A percentile compares a stretch with the other conserved stretches of the same genome.
These are phyloP conservation scores for Aureobasidium sp. DNA, from an alignment of 2,329 filamentous ascomycete species.

Conservation along the genomic window DNA sequence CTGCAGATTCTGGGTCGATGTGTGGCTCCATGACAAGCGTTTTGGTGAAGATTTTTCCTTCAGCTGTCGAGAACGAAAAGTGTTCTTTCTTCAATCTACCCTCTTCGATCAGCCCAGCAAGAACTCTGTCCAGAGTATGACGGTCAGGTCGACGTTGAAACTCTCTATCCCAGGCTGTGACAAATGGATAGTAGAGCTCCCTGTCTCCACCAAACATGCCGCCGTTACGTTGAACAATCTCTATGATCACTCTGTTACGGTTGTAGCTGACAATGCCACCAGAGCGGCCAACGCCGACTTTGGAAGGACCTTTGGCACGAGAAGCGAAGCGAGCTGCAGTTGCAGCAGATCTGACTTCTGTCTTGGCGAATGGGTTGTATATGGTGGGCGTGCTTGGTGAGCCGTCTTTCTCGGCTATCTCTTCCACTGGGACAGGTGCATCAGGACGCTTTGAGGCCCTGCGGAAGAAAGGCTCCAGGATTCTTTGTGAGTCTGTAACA, in stretches of 20 bases:
- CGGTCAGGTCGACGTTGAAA: conserved; percentile 40
- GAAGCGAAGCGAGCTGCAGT: background rate
- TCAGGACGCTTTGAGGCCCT: background rate
- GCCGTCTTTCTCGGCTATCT: background rate
- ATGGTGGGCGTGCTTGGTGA: background rate
- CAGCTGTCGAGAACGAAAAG: conserved; percentile 42
- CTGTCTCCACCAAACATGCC: conserved; percentile 48
- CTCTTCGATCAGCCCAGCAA: conserved; percentile 41
- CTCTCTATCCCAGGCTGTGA: conserved; percentile 41
- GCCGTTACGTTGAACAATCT: conserved; percentile 44
- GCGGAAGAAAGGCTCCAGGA: background rate
- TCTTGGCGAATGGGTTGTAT: background rate
- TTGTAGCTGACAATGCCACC: conserved; percentile 37
- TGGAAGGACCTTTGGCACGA: background rate
- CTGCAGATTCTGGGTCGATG: conserved; percentile 34
- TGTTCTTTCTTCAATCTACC: conserved; percentile 44
- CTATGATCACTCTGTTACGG: conserved; percentile 43
- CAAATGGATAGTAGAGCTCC: conserved; percentile 48
- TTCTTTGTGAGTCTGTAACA: background rate
- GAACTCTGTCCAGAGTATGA: conserved; percentile 41
- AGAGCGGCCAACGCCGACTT: conserved; percentile 16
- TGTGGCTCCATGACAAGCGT: conserved; percentile 41
- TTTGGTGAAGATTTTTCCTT: conserved; percentile 41
- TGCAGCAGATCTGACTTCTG: background rate
- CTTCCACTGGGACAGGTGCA: background rate